Evolutionary conservation across 306 rosid species (phyloP), one percentile per base, ranked within the genome.

Genomic region (Gastrolobium bilobum): DNA sequence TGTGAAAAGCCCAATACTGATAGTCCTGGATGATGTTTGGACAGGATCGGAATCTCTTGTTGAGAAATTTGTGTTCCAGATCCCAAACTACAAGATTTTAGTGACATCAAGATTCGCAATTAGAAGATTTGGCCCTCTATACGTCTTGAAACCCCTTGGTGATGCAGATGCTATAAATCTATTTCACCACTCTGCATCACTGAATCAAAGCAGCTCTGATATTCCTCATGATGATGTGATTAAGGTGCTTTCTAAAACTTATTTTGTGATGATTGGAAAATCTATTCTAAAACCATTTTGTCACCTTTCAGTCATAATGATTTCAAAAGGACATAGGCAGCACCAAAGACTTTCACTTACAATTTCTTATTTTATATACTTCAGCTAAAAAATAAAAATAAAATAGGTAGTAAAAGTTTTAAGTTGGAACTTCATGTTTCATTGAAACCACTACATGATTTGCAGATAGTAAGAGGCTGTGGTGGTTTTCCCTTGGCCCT

Each of bases 401-500:
- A 20, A 20, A 20, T 20, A 20, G 26, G 26, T 20, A 20, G 26
- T 20, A 20, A 20, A 20, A 20, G 26, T 20, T 20, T 20, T 20
- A 20, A 20, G 26, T 20, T 20, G 26, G 26, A 20, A 20, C 26
- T 20, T 20, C 26, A 0, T 20, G 26, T 20, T 20, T 20, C 26
- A 20, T 20, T 20, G 26, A 20, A 20, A 20, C 26, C 44, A 60
- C 60, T 4, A 52, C 42, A 60, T 35, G 31, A 58, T 73, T 66
- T 87, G 69, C 85, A 90, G 97, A 86, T 89, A 77, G 88, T 84
- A 50, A 72, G 59, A 79, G 79, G 83, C 31, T 89, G 90, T 10
- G 60, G 85, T 30, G 90, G 86, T 42, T 86, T 79, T 43, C 93
- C 97, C 2, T 81, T 90, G 51, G 97, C 88, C 1, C 87, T 92